A percentile compares a stretch with the other conserved stretches of the same genome.
These are phyloP conservation scores for Earliella scabrosa DNA, from an alignment of 1,284 basidiomycete genomes.

Conservation along the genomic window DNA sequence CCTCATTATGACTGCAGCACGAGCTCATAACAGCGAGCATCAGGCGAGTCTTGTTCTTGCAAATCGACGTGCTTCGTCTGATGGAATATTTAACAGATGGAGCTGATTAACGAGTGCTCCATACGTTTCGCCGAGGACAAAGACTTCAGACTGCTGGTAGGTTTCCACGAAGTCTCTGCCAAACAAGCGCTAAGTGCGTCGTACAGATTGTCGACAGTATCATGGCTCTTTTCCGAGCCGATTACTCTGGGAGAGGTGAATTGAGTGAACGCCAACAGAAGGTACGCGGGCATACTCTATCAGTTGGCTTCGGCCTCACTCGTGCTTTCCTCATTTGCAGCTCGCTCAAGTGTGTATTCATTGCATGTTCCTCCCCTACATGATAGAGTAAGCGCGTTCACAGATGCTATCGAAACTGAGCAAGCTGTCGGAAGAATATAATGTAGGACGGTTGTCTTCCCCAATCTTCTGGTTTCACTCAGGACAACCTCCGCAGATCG, in stretches of 20 bases:
- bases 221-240: conserved; percentile 94
- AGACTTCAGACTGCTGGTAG: conserved; percentile 74
- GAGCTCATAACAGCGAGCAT: conserved; percentile 88
- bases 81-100: conserved; percentile 60
- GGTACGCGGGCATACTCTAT: conserved; percentile 41
- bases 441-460: conserved; percentile 43
- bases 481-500: conserved; percentile 55
- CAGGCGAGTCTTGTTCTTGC: conserved; percentile 50
- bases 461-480: conserved; percentile 18
- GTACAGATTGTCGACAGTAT: conserved; percentile 88
- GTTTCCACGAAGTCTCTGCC: neutral
- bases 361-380: neutral
- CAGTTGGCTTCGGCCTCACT: neutral
- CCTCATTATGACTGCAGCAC: conserved; percentile 46
- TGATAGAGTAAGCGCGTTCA: neutral
- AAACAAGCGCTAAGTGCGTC: neutral
- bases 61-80: neutral
- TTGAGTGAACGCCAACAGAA: conserved; percentile 92
- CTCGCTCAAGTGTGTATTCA: conserved; percentile 59
- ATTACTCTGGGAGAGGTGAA: conserved; percentile 91
- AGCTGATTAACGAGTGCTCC: conserved; percentile 85
- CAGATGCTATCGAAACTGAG: conserved; percentile 90
- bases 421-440: conserved; percentile 91
- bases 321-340: conserved; percentile 36
- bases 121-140: conserved; percentile 83